Base-by-base conservation (phyloP, 1,284 basidiomycete species). In the Leccinum subspadiceum region DNA sequence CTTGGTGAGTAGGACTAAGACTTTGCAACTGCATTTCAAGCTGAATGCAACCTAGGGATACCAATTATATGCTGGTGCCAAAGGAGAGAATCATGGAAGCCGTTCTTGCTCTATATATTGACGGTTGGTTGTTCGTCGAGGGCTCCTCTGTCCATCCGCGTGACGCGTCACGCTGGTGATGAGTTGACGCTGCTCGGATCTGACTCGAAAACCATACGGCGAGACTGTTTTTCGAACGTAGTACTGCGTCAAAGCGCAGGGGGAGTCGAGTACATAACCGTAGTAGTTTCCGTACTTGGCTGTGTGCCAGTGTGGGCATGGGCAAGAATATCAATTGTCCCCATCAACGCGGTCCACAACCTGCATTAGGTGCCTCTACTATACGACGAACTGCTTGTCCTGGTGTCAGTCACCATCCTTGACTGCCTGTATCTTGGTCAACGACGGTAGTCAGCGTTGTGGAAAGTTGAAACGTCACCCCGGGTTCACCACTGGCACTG, bases 31-130 rank as follows among this genome's bases (percentile, higher is more conserved):
- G 44, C 52, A 20, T 41, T 44, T 56, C 24, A 29, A 46, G 50
- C 60, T 53, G 54, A 53, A 56, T 13, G 20, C 53, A 46, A 31
- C 35, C 58, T 54, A 87, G 85, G 84, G 83, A 86, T 68, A 86
- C 85, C 3, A 85, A 87, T 66, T 86, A 84, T 65, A 70, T 88
- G 12, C 70, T 87, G 26, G 77, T 87, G 8, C 80, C 82, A 5
- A 76, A 72, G 56, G 78, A 74, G 24, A 77, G 76, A 66, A 64
- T 77, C 9, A 63, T 69, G 17, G 71, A 73, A n/a, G 82, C 81
- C 8, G 70, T 81, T 5, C 58, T 70, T 22, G 76, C 75, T 2
- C 73, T 87, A 29, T n/a, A n/a, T n/a, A n/a, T n/a, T 31, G 80
- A 85, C 65, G 82, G 82, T 3, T 86, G 84, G 83, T 63, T 64